Base-by-base conservation (phyloP, 441 rosid species). In the Arabidopsis hybrid region DNA sequence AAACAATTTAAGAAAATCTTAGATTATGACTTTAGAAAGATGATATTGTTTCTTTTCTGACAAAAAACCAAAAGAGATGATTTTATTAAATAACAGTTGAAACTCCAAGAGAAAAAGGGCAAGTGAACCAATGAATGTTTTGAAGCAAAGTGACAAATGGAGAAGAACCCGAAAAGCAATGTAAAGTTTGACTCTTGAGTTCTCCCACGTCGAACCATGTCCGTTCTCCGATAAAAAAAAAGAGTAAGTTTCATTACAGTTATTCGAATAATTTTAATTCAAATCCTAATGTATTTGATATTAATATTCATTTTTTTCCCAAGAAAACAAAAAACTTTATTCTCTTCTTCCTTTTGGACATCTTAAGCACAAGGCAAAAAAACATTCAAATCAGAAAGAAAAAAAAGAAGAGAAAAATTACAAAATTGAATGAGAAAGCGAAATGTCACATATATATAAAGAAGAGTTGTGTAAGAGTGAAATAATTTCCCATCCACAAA, bases 141-240 rank as follows among this genome's bases (percentile, higher is more conserved):
- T 21, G 65, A 76, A 69, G 79, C 79, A 76, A 76, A 76, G 79
- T 61, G 75, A 69, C 66, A 76, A 63, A 56, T 62, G 65, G 60
- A 69, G 36, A 69, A 62, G 8, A 69, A 55, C 31, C 65, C 59
- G 60, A 62, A 65, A 75, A 75, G 74, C 79, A 69, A 69, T 61
- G 74, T 29, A 55, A 13, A 26, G 26, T 36, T 75, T 55, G 75
- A 69, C 79, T 75, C 60, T 75, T 75, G 65, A 75, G 53, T 36
- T 29, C 35, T 62, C n/a, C 71, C 26, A 75, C 3, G 57, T 47
- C 61, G 59, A 75, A 63, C 74, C 26, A 1, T 55, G 17, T 62
- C 60, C 65, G 13, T 68, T 75, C 69, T 67, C 50, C 79, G 7
- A 68, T 57, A 52, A 46, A 42, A 21, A 45, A 43, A 42, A 12